Evolutionary conservation across 257 asterid genomes (phyloP), one percentile per base, ranked within the genome.

Genomic region (Scutellaria minor): DNA sequence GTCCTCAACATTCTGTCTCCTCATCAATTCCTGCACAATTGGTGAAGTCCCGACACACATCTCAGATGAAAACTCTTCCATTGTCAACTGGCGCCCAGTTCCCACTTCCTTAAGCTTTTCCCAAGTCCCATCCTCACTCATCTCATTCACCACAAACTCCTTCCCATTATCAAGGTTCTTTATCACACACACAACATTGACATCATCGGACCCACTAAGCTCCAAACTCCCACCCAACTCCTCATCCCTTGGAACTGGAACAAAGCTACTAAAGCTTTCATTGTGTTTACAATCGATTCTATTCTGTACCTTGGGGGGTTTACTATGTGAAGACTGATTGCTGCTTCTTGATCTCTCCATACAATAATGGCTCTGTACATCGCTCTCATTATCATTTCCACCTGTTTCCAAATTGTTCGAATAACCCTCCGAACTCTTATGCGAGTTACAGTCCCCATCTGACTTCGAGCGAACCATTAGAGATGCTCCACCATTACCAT

Each of bases 1-100:
- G 55, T 92, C 89, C 80, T 90, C 98, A 63, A 90, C 89, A 82
- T 88, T 86, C 82, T 92, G 98, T 77, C 99, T 78, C 84, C 99
- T 90, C 99, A 95, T 95, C 80, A 95, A 71, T 75, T 92, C 99
- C 79, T 92, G 99, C 15, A 95, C 97, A 35, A 95, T 95, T 0
- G 99, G 99, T 4, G 99, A 95, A 61, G 98, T 90, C 79, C 99
- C 99, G 9, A 95, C 96, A 51, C 86, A 84, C 90, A 92, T 85
- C 87, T 95, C 98, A 9, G 86, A 82, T 10, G 85, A 81, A 24
- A 92, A 88, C 78, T 92, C 99, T 78, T 92, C 98, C 90, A 87
- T 83, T 15, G 97, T 86, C 82, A 87, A 81, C 84, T 92, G 97
- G 77, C 95, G 87, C 70, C 98, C 99, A 2, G 96, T 92, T 57